Evolutionary conservation across 2,329 filamentous ascomycete genomes (phyloP).

Genomic region (Cadophora gregata): DNA sequence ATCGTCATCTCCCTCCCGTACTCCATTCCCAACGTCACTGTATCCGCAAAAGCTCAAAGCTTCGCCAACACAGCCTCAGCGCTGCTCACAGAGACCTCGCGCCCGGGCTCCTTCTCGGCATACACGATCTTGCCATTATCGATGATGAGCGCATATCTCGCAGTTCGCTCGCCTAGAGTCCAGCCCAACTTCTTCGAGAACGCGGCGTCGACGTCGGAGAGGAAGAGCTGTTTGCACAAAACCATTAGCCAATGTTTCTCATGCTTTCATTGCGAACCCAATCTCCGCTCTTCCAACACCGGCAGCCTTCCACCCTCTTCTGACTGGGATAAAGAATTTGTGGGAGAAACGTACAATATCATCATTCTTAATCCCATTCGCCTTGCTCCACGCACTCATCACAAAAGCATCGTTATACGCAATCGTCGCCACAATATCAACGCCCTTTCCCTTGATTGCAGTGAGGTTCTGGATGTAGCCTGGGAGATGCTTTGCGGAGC

Average conservation of each 20-base stretch:
- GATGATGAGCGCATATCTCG: constrained; percentile 69
- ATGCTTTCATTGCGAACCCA: neutral
- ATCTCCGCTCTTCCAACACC: neutral
- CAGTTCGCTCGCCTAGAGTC: constrained; percentile 65
- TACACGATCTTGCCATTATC: constrained; percentile 73
- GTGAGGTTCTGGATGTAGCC: constrained; percentile 69
- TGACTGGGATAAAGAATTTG: neutral
- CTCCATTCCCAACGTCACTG: neutral
- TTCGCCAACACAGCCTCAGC: constrained; percentile 44
- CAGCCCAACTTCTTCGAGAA: constrained; percentile 72
- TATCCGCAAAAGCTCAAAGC: constrained; percentile 31
- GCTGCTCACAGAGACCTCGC: constrained; percentile 41
- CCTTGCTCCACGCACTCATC: constrained; percentile 76
- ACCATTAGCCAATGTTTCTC: constrained; percentile 9
- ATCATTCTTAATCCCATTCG: constrained; percentile 67
- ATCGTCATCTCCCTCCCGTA: neutral
- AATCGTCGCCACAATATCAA: constrained; percentile 71
- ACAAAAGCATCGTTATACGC: constrained; percentile 74
- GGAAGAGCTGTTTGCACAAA: constrained; percentile 59
- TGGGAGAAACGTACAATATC: constrained; percentile 60
- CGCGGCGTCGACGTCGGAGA: constrained; percentile 66
- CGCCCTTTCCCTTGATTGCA: constrained; percentile 67
- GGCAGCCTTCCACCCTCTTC: neutral
- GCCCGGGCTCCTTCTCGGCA: constrained; percentile 63
- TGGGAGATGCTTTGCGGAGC: constrained; percentile 71